Conservation (phyloP, 805 yeast genomes). For the Kluyveromyces lactis region DNA sequence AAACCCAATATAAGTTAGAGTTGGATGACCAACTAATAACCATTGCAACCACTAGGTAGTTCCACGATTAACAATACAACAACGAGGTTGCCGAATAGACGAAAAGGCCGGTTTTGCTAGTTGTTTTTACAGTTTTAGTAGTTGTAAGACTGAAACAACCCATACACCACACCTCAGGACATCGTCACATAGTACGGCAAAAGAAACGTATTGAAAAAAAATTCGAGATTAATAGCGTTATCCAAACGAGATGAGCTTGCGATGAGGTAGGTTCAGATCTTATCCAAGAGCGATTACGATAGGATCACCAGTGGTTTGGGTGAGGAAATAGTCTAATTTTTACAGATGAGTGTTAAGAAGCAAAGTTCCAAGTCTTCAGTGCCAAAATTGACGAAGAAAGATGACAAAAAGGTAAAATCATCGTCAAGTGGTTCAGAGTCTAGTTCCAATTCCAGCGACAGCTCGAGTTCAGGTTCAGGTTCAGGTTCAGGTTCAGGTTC, state of each 20-base stretch:
- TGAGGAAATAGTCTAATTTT: no score
- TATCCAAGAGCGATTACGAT: no score
- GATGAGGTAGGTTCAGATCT: background rate
- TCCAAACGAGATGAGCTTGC: background rate
- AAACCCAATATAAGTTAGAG: no score
- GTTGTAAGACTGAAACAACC: no score
- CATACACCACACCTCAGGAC: no score
- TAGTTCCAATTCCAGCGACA: conserved; percentile 9
- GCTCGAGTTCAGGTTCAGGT: conserved; percentile 6
- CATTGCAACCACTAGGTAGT: no score
- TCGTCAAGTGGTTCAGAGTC: conserved; percentile 2
- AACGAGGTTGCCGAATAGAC: no score
- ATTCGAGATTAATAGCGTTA: conserved; percentile 1
- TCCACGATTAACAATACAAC: no score
- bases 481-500: conserved; percentile 11
- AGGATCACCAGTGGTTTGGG: no score
- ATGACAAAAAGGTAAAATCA: background rate
- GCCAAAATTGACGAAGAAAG: conserved; percentile 22
- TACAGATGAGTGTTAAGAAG: conserved; percentile 5
- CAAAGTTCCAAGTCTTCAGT: conserved; percentile 3
- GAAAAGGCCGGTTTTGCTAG: no score
- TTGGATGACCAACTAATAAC: no score
- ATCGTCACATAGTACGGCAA: background rate
- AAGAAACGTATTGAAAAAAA: background rate
- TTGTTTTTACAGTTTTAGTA: no score